A percentile compares a stretch with the other conserved stretches of the same genome.
These are phyloP conservation scores for Fragaria iinumae DNA, from an alignment of 306 rosid genomes.

Conservation along the genomic window DNA sequence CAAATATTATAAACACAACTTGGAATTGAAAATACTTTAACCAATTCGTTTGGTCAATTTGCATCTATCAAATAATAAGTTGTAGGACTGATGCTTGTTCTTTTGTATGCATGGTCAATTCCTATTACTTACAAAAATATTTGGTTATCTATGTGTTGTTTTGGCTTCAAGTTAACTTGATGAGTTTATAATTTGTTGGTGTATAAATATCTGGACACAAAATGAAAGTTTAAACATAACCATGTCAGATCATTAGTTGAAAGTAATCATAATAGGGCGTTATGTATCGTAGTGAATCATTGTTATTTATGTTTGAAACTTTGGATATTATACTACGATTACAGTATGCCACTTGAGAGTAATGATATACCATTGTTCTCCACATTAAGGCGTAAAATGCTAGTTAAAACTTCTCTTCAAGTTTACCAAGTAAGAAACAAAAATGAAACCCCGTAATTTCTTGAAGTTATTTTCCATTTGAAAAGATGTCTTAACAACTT, in stretches of 20 bases:
- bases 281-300: too few species aligned
- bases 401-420: too few species aligned
- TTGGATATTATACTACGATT: too few species aligned
- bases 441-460: not conserved
- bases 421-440: not conserved
- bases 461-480: not conserved
- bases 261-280: not conserved
- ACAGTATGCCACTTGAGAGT: too few species aligned
- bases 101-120: not conserved
- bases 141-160: not conserved
- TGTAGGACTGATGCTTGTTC: not conserved
- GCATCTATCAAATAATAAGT: not conserved
- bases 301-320: too few species aligned
- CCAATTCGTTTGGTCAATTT: not conserved
- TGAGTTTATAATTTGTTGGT: not conserved
- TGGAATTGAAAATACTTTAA: not conserved
- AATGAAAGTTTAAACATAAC: too few species aligned
- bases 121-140: not conserved
- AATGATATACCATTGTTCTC: too few species aligned
- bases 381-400: too few species aligned
- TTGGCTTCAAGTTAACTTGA: not conserved
- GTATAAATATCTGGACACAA: too few species aligned
- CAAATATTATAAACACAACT: slow-evolving; percentile 1
- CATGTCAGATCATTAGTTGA: not conserved
- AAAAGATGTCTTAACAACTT: not conserved